Evolutionary conservation across 768 basidiomycete species (phyloP), one percentile per base, ranked within the genome.

Genomic region (Suillus plorans): DNA sequence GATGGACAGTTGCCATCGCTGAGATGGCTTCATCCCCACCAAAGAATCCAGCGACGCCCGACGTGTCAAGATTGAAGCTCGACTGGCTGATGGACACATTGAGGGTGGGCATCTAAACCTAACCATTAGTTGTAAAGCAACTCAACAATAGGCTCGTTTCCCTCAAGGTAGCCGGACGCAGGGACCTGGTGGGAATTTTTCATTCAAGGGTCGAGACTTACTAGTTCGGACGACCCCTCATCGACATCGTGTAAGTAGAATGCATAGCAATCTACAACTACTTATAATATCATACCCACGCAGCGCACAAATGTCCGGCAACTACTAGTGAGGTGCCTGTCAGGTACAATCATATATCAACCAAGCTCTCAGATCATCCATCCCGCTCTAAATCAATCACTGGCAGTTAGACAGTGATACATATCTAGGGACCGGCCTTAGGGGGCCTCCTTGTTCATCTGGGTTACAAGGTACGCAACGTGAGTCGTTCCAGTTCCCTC

Each of bases 391-490:
- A 31, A 52, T 50, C 14, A 28, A 28, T 52, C 50, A 44, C 44
- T 44, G 8, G 20, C 44, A 52, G 22, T 25, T 25, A 41, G 49
- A 14, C 13, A 50, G 5, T 14, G 5, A 14, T 8, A 31, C 31
- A 31, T 31, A 31, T 31, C 31, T 31, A 31, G 31, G 31, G 31
- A 31, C 31, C 31, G 31, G 31, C 31, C 31, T 31, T 31, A 3
- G 31, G 31, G 31, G 6, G 31, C 5, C 31, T 31, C 31, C 16
- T 22, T 36, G 42, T 69, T 69, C 9, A 58, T 53, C 42, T 67
- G 60, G 18, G 66, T 60, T 4, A 25, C 85, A 82, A 77, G 89
- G 88, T 61, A 78, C 82, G 36, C 92, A 86, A 70, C 85, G 77
- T 31, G 89, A 79, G 52, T 84, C 80, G 71, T 85, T 31, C 31